Conservation (phyloP, 441 rosid genomes). For the Pelargonium citronellum region DNA sequence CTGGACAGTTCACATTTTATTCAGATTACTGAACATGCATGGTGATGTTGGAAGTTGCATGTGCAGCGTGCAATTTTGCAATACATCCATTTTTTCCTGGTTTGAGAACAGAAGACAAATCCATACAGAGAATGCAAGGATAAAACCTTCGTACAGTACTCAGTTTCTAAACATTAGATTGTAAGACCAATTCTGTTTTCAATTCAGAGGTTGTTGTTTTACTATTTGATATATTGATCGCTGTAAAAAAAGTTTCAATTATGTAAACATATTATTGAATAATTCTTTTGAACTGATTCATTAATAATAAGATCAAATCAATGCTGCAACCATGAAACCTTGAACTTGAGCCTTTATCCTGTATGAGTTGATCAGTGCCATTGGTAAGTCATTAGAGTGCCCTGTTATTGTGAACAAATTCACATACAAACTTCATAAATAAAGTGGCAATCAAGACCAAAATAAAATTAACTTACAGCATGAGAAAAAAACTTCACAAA, state of each 20-base stretch:
- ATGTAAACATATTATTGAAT: constrained; percentile 4
- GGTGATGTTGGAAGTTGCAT: constrained; percentile 3
- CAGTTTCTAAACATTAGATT: constrained; percentile 6
- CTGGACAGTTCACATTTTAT: neutral
- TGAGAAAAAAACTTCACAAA: constrained; percentile 13
- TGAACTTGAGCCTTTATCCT: constrained; percentile 15
- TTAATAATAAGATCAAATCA: neutral
- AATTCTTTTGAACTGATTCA: constrained; percentile 1
- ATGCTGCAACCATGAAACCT: constrained; percentile 11
- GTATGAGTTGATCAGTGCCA: constrained; percentile 12
- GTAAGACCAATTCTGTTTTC: constrained; percentile 8
- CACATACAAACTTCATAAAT: neutral
- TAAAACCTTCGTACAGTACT: neutral
- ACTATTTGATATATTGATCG: neutral
- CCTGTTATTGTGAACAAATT: neutral
- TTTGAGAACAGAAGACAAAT: neutral
- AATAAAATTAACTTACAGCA: constrained; percentile 7
- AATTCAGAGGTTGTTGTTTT: constrained; percentile 2
- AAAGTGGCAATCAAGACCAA: neutral
- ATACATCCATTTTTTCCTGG: neutral
- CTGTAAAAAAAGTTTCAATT: constrained; percentile 10
- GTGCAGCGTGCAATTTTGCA: neutral
- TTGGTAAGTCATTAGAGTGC: constrained; percentile 13
- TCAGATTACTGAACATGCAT: constrained; percentile 6
- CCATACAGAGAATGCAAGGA: constrained; percentile 9